Percentiles rank a stretch among this genome's conserved stretches.
These are phyloP conservation scores for Cyphellophora europaea DNA, from an alignment of 2,329 filamentous ascomycete genomes.

Conservation along the genomic window DNA sequence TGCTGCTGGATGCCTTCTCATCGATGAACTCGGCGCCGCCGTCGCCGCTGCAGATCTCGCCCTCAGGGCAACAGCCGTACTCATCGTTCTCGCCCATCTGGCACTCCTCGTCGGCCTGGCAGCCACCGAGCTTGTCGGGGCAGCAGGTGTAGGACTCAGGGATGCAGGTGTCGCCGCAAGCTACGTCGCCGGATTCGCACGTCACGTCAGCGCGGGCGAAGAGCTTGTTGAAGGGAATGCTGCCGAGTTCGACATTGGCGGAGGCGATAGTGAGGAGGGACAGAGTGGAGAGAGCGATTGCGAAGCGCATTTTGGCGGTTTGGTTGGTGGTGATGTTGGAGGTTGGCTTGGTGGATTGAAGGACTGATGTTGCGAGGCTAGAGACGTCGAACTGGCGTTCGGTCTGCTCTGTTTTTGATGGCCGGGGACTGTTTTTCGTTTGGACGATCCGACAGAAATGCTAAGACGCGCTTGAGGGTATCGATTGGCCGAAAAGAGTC, in stretches of 20 bases:
- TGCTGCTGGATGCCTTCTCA: not conserved
- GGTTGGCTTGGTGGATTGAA: not conserved
- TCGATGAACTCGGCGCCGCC: conserved; percentile 13
- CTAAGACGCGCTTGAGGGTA: too few relatives aligned
- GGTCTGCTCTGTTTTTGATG: too few relatives aligned
- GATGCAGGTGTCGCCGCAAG: conserved; percentile 16
- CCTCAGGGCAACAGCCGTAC: conserved; percentile 15
- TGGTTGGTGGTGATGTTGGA: not conserved
- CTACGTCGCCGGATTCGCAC: conserved; percentile 11
- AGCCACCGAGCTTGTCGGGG: conserved; percentile 15
- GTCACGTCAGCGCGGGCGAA: conserved; percentile 7
- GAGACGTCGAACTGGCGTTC: too few relatives aligned
- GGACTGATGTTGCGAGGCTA: too few relatives aligned
- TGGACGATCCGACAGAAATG: too few relatives aligned
- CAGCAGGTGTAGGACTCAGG: conserved; percentile 16
- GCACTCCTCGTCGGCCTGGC: conserved; percentile 9
- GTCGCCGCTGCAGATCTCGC: conserved; percentile 11
- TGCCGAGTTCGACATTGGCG: not conserved
- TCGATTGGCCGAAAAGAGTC: too few relatives aligned
- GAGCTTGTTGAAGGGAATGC: conserved; percentile 3
- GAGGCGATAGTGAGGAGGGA: not conserved
- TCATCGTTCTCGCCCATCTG: conserved; percentile 12
- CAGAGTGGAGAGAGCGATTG: not conserved
- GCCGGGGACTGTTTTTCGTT: too few relatives aligned
- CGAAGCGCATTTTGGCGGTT: conserved; percentile 1